These are phyloP conservation scores for Aspergillus homomorphus DNA, from an alignment of 495 filamentous ascomycete species.

Conservation along the genomic window DNA sequence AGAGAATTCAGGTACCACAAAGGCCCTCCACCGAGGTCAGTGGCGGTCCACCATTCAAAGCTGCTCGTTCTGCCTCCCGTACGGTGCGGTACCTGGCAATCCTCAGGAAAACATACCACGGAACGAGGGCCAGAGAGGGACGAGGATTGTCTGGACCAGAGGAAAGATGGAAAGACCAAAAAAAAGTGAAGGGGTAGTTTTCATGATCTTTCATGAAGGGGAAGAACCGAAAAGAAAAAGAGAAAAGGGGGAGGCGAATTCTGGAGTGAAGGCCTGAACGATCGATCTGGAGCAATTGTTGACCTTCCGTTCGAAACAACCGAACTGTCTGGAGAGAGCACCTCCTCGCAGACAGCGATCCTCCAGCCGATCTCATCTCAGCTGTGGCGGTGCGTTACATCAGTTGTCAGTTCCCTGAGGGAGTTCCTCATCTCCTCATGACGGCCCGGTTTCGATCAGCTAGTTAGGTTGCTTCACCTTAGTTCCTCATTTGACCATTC, in stretches of 20 bases:
- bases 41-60: neutral
- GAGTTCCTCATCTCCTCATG: neutral
- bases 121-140: neutral
- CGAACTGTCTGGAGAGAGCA: neutral
- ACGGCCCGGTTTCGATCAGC: neutral
- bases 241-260: slow-evolving; percentile 23
- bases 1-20: neutral
- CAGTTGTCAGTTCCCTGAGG: neutral
- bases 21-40: neutral
- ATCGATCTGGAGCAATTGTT: neutral
- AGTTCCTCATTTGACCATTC: too few relatives aligned
- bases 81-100: neutral
- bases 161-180: neutral
- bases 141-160: neutral
- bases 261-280: too few relatives aligned
- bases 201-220: neutral
- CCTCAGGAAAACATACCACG: slow-evolving; percentile 6
- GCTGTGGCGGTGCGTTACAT: neutral
- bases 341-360: neutral
- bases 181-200: slow-evolving; percentile 4
- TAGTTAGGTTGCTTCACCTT: too few relatives aligned
- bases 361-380: neutral
- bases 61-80: neutral
- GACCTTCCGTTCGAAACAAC: neutral
- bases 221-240: neutral